Base-by-base conservation (phyloP, 2,329 filamentous ascomycete species). In the Orbilia oligospora region DNA sequence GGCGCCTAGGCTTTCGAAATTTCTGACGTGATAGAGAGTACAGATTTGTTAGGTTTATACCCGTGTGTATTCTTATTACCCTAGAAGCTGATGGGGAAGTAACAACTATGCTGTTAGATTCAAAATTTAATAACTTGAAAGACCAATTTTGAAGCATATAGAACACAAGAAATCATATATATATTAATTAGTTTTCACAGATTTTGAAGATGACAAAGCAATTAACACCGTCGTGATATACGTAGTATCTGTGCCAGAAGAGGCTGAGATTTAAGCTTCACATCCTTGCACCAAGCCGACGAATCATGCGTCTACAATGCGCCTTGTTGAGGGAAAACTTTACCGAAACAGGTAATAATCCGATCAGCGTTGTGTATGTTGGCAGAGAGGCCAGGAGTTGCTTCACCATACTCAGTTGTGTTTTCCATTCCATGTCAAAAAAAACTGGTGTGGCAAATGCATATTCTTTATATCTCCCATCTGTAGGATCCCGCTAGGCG, bases 301-400 rank as follows among this genome's bases (percentile, higher is more conserved):
- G 30, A 63, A 53, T 71, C 41, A 38, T 38, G 36, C 58, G 24
- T 36, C 55, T 18, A n/a, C 48, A 14, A n/a, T 24, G 33, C 33
- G 56, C 33, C 70, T 41, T n/a, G 38, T 46, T 8, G 36, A n/a
- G 9, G 49, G 48, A 58, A 72, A 72, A 66, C 22, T 61, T 68
- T 24, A 18, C 71, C 71, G 10, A 61, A 53, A 75, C 20, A 63
- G 71, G 71, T 58, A 75, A 75, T 22, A 75, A 58, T 68, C 71
- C 69, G 69, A 58, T 46, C 22, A 22, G 16, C 16, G 18, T 41
- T 24, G 30, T 22, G 16, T 16, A 8, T 18, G 14, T n/a, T 9
- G 33, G 33, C 33, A 36, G 51, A 9, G 14, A 9, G 27, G 18
- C 38, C 38, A n/a, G 16, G 33, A 24, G 18, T 51, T 51, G 51